Base-by-base conservation (phyloP, 306 rosid species). In the Pueraria montana region DNA sequence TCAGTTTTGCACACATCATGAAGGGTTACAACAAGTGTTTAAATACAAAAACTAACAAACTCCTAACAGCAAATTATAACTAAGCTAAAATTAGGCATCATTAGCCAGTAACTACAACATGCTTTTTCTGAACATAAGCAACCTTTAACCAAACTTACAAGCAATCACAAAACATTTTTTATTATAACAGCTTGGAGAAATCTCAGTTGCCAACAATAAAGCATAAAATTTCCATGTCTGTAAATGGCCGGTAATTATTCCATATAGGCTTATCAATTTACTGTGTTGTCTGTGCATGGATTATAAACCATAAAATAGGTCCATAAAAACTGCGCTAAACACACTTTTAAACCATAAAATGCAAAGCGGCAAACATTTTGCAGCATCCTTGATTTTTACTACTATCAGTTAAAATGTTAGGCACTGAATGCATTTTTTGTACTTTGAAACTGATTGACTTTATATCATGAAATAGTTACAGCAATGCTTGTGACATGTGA, bases 401-500 rank as follows among this genome's bases (percentile, higher is more conserved):
- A 36, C 21, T 6, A 36, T 38, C 5, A 9, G 58, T 59, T 43
- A 42, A n/a, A 69, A 62, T 72, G 64, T 36, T 62, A 32, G 46
- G 23, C 21, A 50, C 36, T 36, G 46, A 38, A 74, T 74, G 68
- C 67, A 36, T n/a, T 38, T 21, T 24, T 14, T 65, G 42, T 14
- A 64, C 6, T 21, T 50, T 49, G 80, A 81, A 62, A 73, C 9
- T 42, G 40, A 26, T 65, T 17, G 46, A 40, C 26, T 27, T 26
- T 30, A 34, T 43, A 27, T 27, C 17, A 36, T 69, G 72, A 68
- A 83, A 43, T 48, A 3, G 34, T 46, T 48, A 59, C 26, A 69
- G 27, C 64, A 80, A 75, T 59, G 79, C 14, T 64, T n/a, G n/a
- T n/a, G n/a, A n/a, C n/a, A n/a, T 43, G 21, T 40, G 70, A 78